phyloP scores from a whole-genome alignment of 441 rosid species.

The Corymbia calophylla region DNA sequence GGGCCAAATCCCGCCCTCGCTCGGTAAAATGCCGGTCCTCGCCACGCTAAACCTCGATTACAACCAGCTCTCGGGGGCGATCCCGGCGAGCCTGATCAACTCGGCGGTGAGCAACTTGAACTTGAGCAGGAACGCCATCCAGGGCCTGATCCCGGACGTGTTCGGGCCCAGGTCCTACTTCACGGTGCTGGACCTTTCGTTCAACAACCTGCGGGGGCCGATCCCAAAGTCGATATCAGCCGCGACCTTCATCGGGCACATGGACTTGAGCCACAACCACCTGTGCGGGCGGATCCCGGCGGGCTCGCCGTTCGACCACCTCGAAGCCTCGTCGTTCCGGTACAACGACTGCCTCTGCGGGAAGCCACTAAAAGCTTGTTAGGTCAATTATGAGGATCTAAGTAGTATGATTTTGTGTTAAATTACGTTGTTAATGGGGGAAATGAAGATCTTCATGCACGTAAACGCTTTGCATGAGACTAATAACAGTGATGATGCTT shows the following conservation, averaged over 20 bases:
- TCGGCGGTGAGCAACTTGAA: conserved; percentile 48
- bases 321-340: not conserved
- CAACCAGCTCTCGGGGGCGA: conserved; percentile 44
- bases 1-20: conserved; percentile 51
- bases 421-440: not conserved
- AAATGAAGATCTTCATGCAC: not conserved
- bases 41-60: conserved; percentile 71
- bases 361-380: conserved; percentile 7
- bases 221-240: not conserved
- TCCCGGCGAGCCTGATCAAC: conserved; percentile 50
- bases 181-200: conserved; percentile 1
- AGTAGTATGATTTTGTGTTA: not conserved
- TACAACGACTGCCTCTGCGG: conserved; percentile 9
- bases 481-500: not conserved
- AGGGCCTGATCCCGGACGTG: not conserved
- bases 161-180: conserved; percentile 3
- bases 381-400: not conserved
- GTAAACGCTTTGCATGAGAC: not conserved
- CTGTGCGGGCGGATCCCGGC: conserved; percentile 4
- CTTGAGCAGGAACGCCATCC: not conserved
- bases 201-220: not conserved
- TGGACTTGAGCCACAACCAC: conserved; percentile 11
- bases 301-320: conserved; percentile 5
- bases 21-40: conserved; percentile 78
- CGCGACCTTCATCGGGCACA: conserved; percentile 1